phyloP scores from a whole-genome alignment of 352 stramenopile species.

The Pelagophyceae sp. region DNA sequence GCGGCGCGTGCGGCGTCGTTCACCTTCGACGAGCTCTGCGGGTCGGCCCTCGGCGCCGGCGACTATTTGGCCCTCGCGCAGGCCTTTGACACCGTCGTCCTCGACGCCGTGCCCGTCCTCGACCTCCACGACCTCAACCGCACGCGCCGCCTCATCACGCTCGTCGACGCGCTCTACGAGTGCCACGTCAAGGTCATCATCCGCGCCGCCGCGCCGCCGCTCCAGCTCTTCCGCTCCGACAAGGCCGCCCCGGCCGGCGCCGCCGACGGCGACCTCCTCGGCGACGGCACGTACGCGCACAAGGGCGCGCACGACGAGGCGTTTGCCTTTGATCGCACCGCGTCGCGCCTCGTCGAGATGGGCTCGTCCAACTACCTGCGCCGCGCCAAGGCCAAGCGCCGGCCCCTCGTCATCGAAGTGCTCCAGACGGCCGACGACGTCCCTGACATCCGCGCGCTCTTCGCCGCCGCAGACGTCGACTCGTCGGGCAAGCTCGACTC shows the following conservation, averaged over 20 bases:
- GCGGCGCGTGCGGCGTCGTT: conserved; percentile 56
- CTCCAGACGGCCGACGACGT: neutral
- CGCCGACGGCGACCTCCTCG: conserved; percentile 34
- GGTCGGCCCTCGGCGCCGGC: conserved; percentile 80
- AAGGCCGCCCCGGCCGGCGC: neutral
- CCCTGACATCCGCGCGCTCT: neutral
- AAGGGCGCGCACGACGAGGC: conserved; percentile 39
- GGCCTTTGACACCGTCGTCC: conserved; percentile 81
- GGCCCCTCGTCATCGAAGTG: neutral
- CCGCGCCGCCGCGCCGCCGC: conserved; percentile 32
- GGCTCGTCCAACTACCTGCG: conserved; percentile 33
- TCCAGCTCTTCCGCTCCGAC: conserved; percentile 32
- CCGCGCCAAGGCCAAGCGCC: neutral
- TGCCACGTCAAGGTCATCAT: conserved; percentile 49
- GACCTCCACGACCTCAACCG: conserved; percentile 77
- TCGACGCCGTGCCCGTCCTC: conserved; percentile 75
- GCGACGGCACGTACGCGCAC: conserved; percentile 27
- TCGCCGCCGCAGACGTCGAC: neutral
- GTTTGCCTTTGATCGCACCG: conserved; percentile 53
- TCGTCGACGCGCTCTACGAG: conserved; percentile 92
- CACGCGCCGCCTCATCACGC: conserved; percentile 82
- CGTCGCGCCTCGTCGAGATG: conserved; percentile 45
- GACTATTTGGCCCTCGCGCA: conserved; percentile 89
- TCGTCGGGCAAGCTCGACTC: neutral
- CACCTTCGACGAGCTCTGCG: conserved; percentile 86